These are phyloP conservation scores for Hypoxylon lenormandii DNA, from an alignment of 495 filamentous ascomycete genomes.

Conservation along the genomic window DNA sequence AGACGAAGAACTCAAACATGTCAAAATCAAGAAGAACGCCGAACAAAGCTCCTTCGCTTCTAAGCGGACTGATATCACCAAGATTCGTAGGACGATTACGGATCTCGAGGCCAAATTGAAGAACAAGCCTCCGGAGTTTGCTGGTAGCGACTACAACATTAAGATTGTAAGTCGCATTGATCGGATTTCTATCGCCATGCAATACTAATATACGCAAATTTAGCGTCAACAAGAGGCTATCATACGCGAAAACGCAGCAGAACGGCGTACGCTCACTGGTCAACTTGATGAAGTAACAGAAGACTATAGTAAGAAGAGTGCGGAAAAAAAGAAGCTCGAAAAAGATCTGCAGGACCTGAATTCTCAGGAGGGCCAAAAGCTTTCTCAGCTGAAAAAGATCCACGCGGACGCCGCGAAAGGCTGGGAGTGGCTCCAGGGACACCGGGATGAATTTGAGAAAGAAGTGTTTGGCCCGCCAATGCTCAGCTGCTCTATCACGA, in stretches of 20 bases:
- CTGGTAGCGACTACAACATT: constrained; percentile 65
- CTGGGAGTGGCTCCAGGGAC: constrained; percentile 82
- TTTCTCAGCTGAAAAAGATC: constrained; percentile 67
- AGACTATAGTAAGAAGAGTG: constrained; percentile 45
- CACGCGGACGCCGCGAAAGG: constrained; percentile 73
- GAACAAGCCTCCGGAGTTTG: constrained; percentile 61
- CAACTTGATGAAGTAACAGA: constrained; percentile 51
- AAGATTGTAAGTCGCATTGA: constrained; percentile 61
- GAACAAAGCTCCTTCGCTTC: constrained; percentile 66
- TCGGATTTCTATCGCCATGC: constrained; percentile 1
- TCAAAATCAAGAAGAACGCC: constrained; percentile 66
- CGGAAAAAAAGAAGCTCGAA: constrained; percentile 50
- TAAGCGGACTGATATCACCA: constrained; percentile 65
- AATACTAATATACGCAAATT: constrained; percentile 8
- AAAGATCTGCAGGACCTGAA: constrained; percentile 70
- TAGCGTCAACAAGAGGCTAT: constrained; percentile 63
- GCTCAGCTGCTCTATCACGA: constrained; percentile 82
- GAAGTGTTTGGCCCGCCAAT: constrained; percentile 87
- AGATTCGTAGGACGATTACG: constrained; percentile 58
- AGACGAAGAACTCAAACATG: constrained; percentile 67
- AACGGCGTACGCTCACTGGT: constrained; percentile 49
- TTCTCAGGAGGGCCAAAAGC: constrained; percentile 80
- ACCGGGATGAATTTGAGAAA: constrained; percentile 78
- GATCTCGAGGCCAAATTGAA: constrained; percentile 59
- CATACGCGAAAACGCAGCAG: constrained; percentile 58